phyloP scores from a whole-genome alignment of 1,284 basidiomycete genomes.

The Wolfiporia cocos region DNA sequence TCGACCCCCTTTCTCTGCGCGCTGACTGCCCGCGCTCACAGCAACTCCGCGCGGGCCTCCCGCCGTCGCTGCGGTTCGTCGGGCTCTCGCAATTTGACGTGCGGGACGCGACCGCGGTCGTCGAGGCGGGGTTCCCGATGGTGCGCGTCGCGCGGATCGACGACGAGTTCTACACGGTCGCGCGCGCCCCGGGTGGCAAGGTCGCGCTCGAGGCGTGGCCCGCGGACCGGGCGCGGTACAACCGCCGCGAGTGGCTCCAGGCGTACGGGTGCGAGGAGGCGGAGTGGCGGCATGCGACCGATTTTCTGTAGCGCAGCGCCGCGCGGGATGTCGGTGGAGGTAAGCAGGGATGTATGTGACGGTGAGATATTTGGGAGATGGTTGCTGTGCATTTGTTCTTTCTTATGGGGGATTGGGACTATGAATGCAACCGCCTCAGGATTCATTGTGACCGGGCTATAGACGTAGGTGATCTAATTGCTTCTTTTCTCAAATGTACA shows the following conservation, averaged over 20 bases:
- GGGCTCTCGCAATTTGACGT: conserved; percentile 43
- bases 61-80: conserved; percentile 46
- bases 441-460: too few species aligned
- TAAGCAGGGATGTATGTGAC: too few species aligned
- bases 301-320: conserved; percentile 17
- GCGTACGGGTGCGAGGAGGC: conserved; percentile 31
- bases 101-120: conserved; percentile 36
- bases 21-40: conserved; percentile 17
- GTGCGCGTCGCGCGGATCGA: conserved; percentile 50
- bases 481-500: too few species aligned
- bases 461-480: too few species aligned
- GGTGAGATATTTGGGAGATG: too few species aligned
- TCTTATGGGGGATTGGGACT: too few species aligned
- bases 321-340: neutral
- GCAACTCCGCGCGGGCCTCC: conserved; percentile 58
- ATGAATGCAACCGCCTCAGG: too few species aligned
- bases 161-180: conserved; percentile 49
- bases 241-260: conserved; percentile 55
- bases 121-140: conserved; percentile 55
- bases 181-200: conserved; percentile 18
- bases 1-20: neutral
- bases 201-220: conserved; percentile 42
- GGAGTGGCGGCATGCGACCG: conserved; percentile 25
- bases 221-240: conserved; percentile 41
- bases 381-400: too few species aligned